phyloP scores from a whole-genome alignment of 164 flowering plant genomes.

The Protea cynaroides region DNA sequence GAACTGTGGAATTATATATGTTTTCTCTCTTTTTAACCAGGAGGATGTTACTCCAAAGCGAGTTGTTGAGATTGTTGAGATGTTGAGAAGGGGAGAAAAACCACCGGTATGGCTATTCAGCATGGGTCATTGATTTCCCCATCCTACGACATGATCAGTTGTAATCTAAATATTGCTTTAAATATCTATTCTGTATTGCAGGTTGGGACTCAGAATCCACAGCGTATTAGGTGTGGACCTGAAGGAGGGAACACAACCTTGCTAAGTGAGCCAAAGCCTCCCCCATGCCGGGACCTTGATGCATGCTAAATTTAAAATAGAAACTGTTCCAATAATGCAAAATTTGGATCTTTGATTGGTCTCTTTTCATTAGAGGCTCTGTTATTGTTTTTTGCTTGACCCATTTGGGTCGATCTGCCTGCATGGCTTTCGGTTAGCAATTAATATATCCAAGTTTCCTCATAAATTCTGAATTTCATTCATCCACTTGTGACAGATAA shows the following conservation, averaged over 20 bases:
- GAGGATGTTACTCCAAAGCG: constrained; percentile 89
- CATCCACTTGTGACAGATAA: neutral
- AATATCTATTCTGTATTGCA: constrained; percentile 27
- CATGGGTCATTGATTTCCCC: neutral
- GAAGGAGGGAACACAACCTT: constrained; percentile 94
- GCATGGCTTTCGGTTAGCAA: constrained; percentile 7
- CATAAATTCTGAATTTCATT: neutral
- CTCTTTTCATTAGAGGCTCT: constrained; percentile 12
- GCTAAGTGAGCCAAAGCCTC: constrained; percentile 77
- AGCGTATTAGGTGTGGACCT: constrained; percentile 69
- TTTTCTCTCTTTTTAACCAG: constrained; percentile 34
- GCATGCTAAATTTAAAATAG: constrained; percentile 51
- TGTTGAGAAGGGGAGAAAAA: constrained; percentile 77
- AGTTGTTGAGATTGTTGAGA: constrained; percentile 93
- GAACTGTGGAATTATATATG: constrained; percentile 1
- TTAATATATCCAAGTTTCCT: neutral
- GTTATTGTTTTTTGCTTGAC: constrained; percentile 6
- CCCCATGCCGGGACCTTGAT: constrained; percentile 96
- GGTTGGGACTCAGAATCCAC: constrained; percentile 91
- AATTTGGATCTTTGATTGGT: constrained; percentile 23
- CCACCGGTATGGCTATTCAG: constrained; percentile 59
- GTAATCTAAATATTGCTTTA: neutral
- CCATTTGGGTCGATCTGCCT: constrained; percentile 7
- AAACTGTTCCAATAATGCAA: constrained; percentile 29
- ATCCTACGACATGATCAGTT: neutral